These are phyloP conservation scores for Shiraia sp. DNA, from an alignment of 2,329 filamentous ascomycete genomes.

Conservation along the genomic window DNA sequence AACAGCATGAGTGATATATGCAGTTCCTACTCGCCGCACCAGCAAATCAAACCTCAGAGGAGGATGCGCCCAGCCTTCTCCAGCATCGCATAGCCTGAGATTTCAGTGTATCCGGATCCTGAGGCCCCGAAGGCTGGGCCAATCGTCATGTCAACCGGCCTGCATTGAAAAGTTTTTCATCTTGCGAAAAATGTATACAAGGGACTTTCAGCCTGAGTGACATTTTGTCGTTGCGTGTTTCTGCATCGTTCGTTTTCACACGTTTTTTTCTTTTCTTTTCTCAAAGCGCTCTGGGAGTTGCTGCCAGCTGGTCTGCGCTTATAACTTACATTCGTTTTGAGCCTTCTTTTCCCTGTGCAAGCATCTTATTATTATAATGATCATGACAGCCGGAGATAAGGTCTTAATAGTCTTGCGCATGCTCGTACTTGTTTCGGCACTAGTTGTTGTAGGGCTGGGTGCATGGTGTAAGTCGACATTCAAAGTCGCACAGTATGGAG, in stretches of 20 bases:
- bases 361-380: constrained; percentile 1
- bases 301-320: constrained; percentile 31
- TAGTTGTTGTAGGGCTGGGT: constrained; percentile 26
- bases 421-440: constrained; percentile 23
- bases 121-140: constrained; percentile 8
- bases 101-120: constrained; percentile 8
- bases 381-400: constrained; percentile 22
- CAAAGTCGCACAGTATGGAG: too few species aligned
- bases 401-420: constrained; percentile 23
- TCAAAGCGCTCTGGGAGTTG: constrained; percentile 30
- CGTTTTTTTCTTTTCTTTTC: constrained; percentile 10
- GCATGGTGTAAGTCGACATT: constrained; percentile 33
- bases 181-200: background rate
- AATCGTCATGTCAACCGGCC: constrained; percentile 1
- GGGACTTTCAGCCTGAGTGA: constrained; percentile 12
- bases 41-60: constrained; percentile 8
- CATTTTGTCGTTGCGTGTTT: constrained; percentile 10
- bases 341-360: background rate
- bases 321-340: constrained; percentile 10
- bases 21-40: background rate
- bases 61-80: constrained; percentile 2
- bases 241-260: constrained; percentile 7
- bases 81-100: constrained; percentile 5
- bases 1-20: too few species aligned
- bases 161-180: constrained; percentile 8